A percentile compares a stretch with the other conserved stretches of the same genome.
phyloP scores from a whole-genome alignment of 805 yeast genomes.

The Cyberlindnera bimundalis region DNA sequence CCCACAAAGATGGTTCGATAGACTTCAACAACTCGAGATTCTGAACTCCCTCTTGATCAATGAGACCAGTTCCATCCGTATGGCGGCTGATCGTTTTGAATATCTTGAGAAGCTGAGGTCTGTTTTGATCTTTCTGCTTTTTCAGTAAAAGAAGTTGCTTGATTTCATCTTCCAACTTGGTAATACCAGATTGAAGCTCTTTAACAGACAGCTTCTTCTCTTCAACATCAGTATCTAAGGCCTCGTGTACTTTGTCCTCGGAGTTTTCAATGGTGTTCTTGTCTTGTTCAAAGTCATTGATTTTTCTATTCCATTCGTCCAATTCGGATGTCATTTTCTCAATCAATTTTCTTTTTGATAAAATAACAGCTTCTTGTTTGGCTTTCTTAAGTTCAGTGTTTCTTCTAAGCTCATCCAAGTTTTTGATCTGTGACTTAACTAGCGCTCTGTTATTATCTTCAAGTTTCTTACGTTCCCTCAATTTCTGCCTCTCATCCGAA shows the following conservation, averaged over 20 bases:
- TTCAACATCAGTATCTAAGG: slow-evolving; percentile 19
- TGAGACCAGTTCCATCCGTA: slow-evolving; percentile 22
- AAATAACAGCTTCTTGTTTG: slow-evolving; percentile 31
- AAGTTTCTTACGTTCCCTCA: slow-evolving; percentile 37
- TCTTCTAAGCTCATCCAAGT: slow-evolving; percentile 39
- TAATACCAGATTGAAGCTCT: slow-evolving; percentile 11
- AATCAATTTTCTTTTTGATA: slow-evolving; percentile 29
- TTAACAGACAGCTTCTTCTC: slow-evolving; percentile 10
- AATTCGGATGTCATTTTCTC: slow-evolving; percentile 35
- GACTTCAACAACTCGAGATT: slow-evolving; percentile 20
- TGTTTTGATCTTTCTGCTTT: slow-evolving; percentile 21
- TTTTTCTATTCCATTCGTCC: slow-evolving; percentile 31
- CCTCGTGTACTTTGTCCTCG: slow-evolving; percentile 18
- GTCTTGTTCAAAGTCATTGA: slow-evolving; percentile 26
- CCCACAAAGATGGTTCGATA: slow-evolving; percentile 12
- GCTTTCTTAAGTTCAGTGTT: slow-evolving; percentile 34
- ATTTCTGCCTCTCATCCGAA: slow-evolving; percentile 33
- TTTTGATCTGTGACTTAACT: slow-evolving; percentile 38
- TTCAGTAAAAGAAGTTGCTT: slow-evolving; percentile 14
- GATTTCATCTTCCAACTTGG: slow-evolving; percentile 21
- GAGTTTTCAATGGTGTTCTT: slow-evolving; percentile 15
- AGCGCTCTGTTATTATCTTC: slow-evolving; percentile 40
- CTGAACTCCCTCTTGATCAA: slow-evolving; percentile 24
- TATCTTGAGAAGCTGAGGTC: slow-evolving; percentile 15
- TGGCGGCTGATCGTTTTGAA: slow-evolving; percentile 18